These are phyloP conservation scores for Actinidia polygama DNA, from an alignment of 179 eudicot genomes.

Conservation along the genomic window DNA sequence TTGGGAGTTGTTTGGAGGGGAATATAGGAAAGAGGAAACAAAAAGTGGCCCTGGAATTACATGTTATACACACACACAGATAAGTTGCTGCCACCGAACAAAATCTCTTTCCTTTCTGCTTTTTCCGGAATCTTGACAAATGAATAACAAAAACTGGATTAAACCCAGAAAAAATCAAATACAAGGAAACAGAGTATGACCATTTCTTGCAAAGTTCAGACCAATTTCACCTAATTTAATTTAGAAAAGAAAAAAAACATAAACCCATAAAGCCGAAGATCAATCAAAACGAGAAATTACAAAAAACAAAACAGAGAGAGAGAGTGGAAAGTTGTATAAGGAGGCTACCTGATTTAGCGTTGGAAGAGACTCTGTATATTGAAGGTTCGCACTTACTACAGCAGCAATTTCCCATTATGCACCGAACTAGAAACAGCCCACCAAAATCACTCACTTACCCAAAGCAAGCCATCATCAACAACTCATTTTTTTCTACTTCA, in stretches of 20 bases:
- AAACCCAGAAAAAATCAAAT: not conserved
- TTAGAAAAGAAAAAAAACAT: not conserved
- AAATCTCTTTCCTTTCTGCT: too few species aligned
- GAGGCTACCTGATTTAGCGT: constrained; percentile 59
- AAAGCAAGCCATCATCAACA: constrained; percentile 1
- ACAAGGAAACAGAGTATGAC: not conserved
- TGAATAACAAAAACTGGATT: not conserved
- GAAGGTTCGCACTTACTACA: constrained; percentile 50
- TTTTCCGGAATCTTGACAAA: not conserved
- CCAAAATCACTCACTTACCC: constrained; percentile 11
- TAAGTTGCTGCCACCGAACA: too few species aligned
- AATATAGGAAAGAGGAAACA: too few species aligned
- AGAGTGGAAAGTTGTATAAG: not conserved
- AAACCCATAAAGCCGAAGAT: not conserved
- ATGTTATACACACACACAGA: too few species aligned
- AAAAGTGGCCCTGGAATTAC: too few species aligned
- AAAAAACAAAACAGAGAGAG: not conserved
- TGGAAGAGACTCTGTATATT: constrained; percentile 57
- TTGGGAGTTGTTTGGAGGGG: too few species aligned
- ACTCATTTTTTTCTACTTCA: not conserved
- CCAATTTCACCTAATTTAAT: not conserved
- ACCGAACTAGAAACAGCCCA: constrained; percentile 13
- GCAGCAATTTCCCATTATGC: constrained; percentile 75
- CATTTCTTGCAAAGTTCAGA: constrained; percentile 7
- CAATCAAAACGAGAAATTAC: not conserved